These are phyloP conservation scores for Chrysosporium queenslandicum DNA, from an alignment of 2,329 filamentous ascomycete genomes.

Conservation along the genomic window DNA sequence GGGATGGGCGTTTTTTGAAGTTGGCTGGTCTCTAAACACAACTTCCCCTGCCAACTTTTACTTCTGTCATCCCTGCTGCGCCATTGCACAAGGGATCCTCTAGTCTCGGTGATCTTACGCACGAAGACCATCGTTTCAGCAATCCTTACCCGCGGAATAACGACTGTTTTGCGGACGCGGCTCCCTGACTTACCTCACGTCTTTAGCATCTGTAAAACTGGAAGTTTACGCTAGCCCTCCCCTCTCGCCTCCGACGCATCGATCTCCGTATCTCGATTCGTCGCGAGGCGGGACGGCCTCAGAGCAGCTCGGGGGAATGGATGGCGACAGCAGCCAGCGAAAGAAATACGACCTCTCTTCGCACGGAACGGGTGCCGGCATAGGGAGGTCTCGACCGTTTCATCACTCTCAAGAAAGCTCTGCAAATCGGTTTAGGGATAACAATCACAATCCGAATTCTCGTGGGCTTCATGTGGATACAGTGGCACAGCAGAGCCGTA, in stretches of 20 bases:
- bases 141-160: background rate
- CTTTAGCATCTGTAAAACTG: conserved; percentile 44
- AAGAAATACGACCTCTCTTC: conserved; percentile 64
- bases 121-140: conserved; percentile 3
- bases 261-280: conserved; percentile 47
- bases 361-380: conserved; percentile 42
- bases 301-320: conserved; percentile 58
- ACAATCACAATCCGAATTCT: conserved; percentile 25
- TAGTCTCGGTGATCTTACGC: conserved; percentile 2
- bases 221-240: conserved; percentile 53
- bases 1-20: conserved; percentile 3
- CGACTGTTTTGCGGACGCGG: background rate
- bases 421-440: conserved; percentile 35
- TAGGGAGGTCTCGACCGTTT: conserved; percentile 43
- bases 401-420: conserved; percentile 42
- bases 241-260: conserved; percentile 56
- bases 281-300: conserved; percentile 46
- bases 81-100: conserved; percentile 9
- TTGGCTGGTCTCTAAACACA: background rate
- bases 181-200: background rate
- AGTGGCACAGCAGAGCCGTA: conserved; percentile 29
- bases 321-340: conserved; percentile 61
- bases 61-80: conserved; percentile 7
- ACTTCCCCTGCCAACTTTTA: conserved; percentile 11
- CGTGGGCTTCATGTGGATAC: conserved; percentile 24